phyloP scores from a whole-genome alignment of 2,329 filamentous ascomycete species.

The Clarireedia sp. region DNA sequence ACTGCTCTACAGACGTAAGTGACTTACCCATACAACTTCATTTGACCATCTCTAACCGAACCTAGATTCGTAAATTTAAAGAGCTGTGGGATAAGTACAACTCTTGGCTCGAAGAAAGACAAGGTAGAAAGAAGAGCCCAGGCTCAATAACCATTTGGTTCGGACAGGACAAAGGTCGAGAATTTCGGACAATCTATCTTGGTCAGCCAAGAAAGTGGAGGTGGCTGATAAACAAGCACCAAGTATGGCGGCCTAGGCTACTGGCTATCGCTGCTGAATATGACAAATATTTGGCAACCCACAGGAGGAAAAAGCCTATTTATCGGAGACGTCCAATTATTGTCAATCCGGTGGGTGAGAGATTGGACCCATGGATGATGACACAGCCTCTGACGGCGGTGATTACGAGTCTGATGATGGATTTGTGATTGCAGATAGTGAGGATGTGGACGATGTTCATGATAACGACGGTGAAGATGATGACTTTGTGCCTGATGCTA shows the following conservation, averaged over 20 bases:
- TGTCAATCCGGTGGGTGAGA: background rate
- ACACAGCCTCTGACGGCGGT: background rate
- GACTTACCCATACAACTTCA: background rate
- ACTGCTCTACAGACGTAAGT: background rate
- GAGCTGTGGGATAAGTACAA: background rate
- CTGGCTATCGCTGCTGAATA: background rate
- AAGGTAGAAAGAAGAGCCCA: background rate
- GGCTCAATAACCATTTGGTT: slow-evolving; percentile 3
- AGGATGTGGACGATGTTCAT: background rate
- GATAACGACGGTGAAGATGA: background rate
- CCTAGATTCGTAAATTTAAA: background rate
- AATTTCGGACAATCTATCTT: background rate
- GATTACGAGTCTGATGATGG: background rate
- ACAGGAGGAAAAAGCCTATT: background rate
- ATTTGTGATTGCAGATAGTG: background rate
- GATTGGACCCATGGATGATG: background rate
- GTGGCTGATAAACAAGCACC: background rate
- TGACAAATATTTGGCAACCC: background rate
- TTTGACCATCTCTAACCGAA: background rate
- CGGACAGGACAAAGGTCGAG: background rate
- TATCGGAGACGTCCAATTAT: background rate
- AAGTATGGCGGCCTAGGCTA: background rate
- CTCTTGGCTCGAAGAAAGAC: background rate
- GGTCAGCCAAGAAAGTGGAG: background rate
- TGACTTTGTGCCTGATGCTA: background rate